phyloP scores from a whole-genome alignment of 192 early-diverging fungal genomes.

The Bifiguratus adelaidae region DNA sequence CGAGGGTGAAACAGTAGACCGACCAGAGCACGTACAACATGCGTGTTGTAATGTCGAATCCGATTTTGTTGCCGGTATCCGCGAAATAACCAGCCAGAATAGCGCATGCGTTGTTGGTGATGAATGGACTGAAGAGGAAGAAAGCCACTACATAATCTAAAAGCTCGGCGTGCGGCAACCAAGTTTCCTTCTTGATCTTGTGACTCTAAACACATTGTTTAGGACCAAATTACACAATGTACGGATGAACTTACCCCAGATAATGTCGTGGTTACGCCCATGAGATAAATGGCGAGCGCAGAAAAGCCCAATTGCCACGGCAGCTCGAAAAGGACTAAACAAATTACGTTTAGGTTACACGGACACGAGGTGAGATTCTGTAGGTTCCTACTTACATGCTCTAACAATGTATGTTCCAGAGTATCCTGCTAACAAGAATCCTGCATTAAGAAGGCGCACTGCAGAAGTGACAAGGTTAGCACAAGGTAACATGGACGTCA shows the following conservation, averaged over 20 bases:
- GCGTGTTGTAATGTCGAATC: conserved; percentile 6
- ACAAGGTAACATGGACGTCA: conserved; percentile 1
- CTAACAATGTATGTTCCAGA: conserved; percentile 4
- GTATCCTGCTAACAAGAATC: conserved; percentile 5
- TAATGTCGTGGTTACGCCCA: conserved; percentile 17
- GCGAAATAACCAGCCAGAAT: conserved; percentile 11
- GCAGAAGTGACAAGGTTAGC: neutral
- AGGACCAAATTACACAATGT: neutral
- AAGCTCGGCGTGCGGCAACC: conserved; percentile 1
- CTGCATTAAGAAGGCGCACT: conserved; percentile 9
- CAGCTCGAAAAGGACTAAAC: conserved; percentile 12
- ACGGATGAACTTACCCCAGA: conserved; percentile 7
- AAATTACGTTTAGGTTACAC: neutral
- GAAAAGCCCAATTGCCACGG: conserved; percentile 18
- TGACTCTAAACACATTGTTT: conserved; percentile 3
- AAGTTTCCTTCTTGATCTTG: conserved; percentile 3
- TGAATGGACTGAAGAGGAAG: conserved; percentile 7
- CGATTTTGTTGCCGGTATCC: neutral
- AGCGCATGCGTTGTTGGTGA: conserved; percentile 17
- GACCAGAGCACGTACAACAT: conserved; percentile 13
- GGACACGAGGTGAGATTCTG: neutral
- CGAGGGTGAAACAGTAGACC: conserved; percentile 8
- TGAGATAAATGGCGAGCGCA: conserved; percentile 13
- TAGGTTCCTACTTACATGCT: conserved; percentile 3
- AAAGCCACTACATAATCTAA: conserved; percentile 4